Percentiles rank a stretch among this genome's conserved stretches.
phyloP scores from a whole-genome alignment of 805 yeast genomes.

The Metschnikowia aberdeeniae region DNA sequence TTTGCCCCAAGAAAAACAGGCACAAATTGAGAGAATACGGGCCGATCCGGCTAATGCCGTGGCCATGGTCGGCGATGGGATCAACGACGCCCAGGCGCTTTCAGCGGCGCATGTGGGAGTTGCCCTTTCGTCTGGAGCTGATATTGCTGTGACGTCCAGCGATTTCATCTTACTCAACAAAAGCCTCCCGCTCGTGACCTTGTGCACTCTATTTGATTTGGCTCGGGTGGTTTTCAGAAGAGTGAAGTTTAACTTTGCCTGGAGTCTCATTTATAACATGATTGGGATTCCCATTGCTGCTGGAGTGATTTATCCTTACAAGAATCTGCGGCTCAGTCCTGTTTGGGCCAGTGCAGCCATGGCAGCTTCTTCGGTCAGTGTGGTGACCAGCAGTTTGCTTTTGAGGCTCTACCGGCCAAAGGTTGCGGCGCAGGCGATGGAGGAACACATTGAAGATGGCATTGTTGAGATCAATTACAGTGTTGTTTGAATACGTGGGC shows the following conservation, averaged over 20 bases:
- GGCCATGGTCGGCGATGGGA: slow-evolving; percentile 84
- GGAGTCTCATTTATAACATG: slow-evolving; percentile 56
- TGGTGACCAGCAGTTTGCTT: slow-evolving; percentile 52
- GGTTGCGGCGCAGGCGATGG: slow-evolving; percentile 12
- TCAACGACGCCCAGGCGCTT: slow-evolving; percentile 79
- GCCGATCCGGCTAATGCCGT: slow-evolving; percentile 23
- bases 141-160: slow-evolving; percentile 68
- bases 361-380: slow-evolving; percentile 59
- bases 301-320: slow-evolving; percentile 58
- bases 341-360: slow-evolving; percentile 68
- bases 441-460: background rate
- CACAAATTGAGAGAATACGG: slow-evolving; percentile 53
- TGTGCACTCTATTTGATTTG: slow-evolving; percentile 52
- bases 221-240: slow-evolving; percentile 48
- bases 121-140: slow-evolving; percentile 74
- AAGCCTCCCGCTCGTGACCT: slow-evolving; percentile 44
- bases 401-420: slow-evolving; percentile 45
- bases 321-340: slow-evolving; percentile 52
- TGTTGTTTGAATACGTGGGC: background rate
- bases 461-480: background rate
- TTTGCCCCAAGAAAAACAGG: slow-evolving; percentile 69
- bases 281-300: slow-evolving; percentile 63
- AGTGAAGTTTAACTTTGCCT: slow-evolving; percentile 53
- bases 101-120: slow-evolving; percentile 74
- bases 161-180: slow-evolving; percentile 66